These are phyloP conservation scores for Penicillium sp. DNA, from an alignment of 2,329 filamentous ascomycete genomes.

Conservation along the genomic window DNA sequence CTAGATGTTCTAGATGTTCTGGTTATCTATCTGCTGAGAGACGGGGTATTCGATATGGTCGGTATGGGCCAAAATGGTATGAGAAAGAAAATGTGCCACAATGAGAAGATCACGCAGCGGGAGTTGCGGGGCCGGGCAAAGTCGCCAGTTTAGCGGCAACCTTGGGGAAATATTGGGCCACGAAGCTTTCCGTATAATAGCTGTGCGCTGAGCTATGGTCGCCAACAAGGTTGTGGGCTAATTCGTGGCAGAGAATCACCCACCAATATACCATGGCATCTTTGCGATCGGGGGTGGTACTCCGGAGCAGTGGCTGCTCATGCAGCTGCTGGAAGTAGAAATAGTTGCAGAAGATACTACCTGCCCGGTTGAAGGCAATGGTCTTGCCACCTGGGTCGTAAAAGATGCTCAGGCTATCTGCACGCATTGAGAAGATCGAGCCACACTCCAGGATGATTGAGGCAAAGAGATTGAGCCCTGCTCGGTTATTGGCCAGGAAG, in stretches of 20 bases:
- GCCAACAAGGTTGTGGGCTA: constrained; percentile 86
- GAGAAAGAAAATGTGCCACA: background rate
- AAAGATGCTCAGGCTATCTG: constrained; percentile 76
- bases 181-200: constrained; percentile 79
- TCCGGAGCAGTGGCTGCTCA: constrained; percentile 47
- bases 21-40: background rate
- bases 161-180: constrained; percentile 71
- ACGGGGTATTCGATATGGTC: constrained; percentile 9
- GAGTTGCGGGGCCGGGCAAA: background rate
- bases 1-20: background rate
- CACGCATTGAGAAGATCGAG: constrained; percentile 68
- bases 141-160: constrained; percentile 58
- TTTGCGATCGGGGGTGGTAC: constrained; percentile 48
- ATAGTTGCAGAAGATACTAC: constrained; percentile 91
- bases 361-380: constrained; percentile 87
- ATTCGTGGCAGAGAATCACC: constrained; percentile 90
- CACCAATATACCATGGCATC: constrained; percentile 87
- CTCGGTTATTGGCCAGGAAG: constrained; percentile 63
- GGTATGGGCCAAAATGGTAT: background rate
- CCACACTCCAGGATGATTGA: constrained; percentile 66
- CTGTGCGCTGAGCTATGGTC: constrained; percentile 76
- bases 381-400: constrained; percentile 75
- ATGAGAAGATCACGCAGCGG: background rate
- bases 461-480: constrained; percentile 67
- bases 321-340: constrained; percentile 83